Evolutionary conservation across 2,329 filamentous ascomycete genomes (phyloP), one percentile per base, ranked within the genome.

Genomic region (Sporothrix mexicana): DNA sequence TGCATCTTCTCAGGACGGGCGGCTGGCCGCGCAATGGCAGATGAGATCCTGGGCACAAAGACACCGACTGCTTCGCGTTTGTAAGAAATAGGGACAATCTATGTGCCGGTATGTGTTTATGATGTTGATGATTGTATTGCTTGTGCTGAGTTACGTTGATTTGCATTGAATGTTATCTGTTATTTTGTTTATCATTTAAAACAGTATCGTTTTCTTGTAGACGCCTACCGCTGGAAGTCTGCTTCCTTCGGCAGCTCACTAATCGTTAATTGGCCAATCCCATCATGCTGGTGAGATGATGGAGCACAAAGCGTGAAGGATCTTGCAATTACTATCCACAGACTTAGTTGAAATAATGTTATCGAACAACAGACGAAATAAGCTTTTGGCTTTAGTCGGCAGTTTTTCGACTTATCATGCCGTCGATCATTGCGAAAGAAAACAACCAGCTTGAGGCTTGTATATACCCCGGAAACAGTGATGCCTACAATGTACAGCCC

Each of bases 1-100:
- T 90, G 88, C 73, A 89, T 90, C 76, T 90, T 90, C 76, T 90
- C 88, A 0, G 88, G 88, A 0, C 80, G 88, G 6, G 85, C 85
- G 0, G 88, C 88, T 0, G 88, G 88, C 0, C 80, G 84, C 10
- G 87, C 84, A 0, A 85, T 90, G 76, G 86, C 84, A 0, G 83
- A 85, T 3, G 86, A 88, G 75, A 71, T 84, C 67, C 49, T 78
- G 36, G 76, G 74, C 1, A 30, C 47, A 2, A 70, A 53, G 51
- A 49, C 67, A 3, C 41, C 41, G 2, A 23, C 3, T 6, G 51
- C 20, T 3, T 25, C 67, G n/a, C 67, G 41, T 20, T n/a, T 69
- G 36, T 69, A 12, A 59, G 51, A 10, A 7, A 51, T 9, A 25
- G 3, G 59, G 59, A 12, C 13, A 4, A 36, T 36, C 30, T 13